Evolutionary conservation across 805 yeast genomes (phyloP), one percentile per base, ranked within the genome.

Genomic region (Metschnikowia koreensis): DNA sequence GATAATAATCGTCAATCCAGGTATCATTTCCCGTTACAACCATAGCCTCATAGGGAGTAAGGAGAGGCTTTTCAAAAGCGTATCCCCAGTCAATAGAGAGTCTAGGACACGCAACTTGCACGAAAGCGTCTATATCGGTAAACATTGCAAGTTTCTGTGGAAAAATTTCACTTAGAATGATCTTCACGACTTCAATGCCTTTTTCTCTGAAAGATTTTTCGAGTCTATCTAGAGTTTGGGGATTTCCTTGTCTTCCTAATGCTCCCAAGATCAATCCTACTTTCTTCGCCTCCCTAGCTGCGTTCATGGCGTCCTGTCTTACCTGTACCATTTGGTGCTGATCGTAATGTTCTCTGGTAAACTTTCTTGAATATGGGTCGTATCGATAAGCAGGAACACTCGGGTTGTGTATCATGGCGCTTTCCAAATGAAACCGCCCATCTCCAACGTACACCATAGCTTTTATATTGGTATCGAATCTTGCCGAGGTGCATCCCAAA

Each of bases 41-140:
- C 89, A 89, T 90, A 0, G 97, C 90, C 65, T 94, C 99, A 66
- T 94, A 94, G 0, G 99, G 99, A 0, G 99, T 93, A 52, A 94
- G 70, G 41, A 94, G 71, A 0, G 99, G 99, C 63, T 87, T 88
- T 53, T 84, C 83, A 64, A 94, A 94, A 0, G 99, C 99, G 67
- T 94, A 94, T 0, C 99, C 99, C 99, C 99, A 94, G 67, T 94
- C 99, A 40, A 94, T 93, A 1, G 97, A 89, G 43, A 94, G 73
- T 62, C 99, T 77, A 0, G 99, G 99, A 66, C 99, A 94, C 0
- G 99, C 99, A 2, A 94, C 96, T 69, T 94, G 99, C 12, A 94
- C 88, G 77, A 94, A 94, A 1, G 92, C 96, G 68, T 94, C 99
- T 15, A 93, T 82, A 62, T 89, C 94, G 61, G 89, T 92, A 69